These are phyloP conservation scores for Kalanchoe fedtschenkoi DNA, from an alignment of 164 flowering plant species.

Conservation along the genomic window DNA sequence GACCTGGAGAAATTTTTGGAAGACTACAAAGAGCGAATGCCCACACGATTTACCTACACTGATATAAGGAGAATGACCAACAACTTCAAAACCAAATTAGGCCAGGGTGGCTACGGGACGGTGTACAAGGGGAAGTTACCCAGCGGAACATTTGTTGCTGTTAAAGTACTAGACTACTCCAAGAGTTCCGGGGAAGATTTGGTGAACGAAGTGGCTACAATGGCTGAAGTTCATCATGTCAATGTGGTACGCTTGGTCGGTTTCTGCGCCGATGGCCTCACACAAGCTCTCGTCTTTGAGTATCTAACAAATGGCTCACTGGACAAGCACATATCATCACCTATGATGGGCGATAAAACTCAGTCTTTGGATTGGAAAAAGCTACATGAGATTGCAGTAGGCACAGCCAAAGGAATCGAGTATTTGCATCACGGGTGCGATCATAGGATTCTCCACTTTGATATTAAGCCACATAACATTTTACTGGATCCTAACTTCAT, in stretches of 20 bases:
- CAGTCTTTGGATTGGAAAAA: slow-evolving; percentile 15
- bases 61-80: slow-evolving; percentile 15
- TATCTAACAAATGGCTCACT: slow-evolving; percentile 20
- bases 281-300: slow-evolving; percentile 22
- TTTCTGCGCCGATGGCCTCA: slow-evolving; percentile 21
- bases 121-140: slow-evolving; percentile 15
- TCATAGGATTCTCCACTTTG: background rate
- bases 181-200: slow-evolving; percentile 16
- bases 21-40: slow-evolving; percentile 20
- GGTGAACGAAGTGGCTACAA: slow-evolving; percentile 18
- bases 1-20: slow-evolving; percentile 14
- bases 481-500: slow-evolving; percentile 17
- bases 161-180: slow-evolving; percentile 14
- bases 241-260: slow-evolving; percentile 26
- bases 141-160: slow-evolving; percentile 13
- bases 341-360: background rate
- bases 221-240: slow-evolving; percentile 19
- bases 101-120: slow-evolving; percentile 16
- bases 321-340: slow-evolving; percentile 13
- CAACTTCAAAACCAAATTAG: slow-evolving; percentile 12
- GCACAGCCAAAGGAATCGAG: slow-evolving; percentile 20
- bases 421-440: slow-evolving; percentile 12
- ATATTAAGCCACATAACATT: slow-evolving; percentile 16
- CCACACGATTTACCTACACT: slow-evolving; percentile 16
- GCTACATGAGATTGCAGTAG: slow-evolving; percentile 18